Base-by-base conservation (phyloP, 2,329 filamentous ascomycete genomes). In the Diaporthe citriasiana region DNA sequence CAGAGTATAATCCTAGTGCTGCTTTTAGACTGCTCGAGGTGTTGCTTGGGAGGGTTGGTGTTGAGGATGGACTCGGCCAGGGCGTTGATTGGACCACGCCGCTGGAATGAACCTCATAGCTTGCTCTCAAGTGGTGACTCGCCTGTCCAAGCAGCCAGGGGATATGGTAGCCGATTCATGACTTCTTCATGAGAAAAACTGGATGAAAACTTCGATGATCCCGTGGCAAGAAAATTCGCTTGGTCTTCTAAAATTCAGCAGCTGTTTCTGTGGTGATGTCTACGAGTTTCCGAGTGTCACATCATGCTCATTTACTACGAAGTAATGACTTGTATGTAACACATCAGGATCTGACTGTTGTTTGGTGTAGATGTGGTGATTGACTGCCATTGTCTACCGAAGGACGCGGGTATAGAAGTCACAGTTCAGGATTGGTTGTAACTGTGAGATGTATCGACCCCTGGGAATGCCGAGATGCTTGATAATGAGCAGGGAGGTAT, bases 21-120 rank as follows among this genome's bases (percentile, higher is more conserved):
- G 72, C 74, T 2, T 75, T 59, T 35, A 38, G 74, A 30, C 33
- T 63, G n/a, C 66, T 75, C 7, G 71, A 75, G 47, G 57, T 73
- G 0, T 30, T 75, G 17, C 60, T 75, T 5, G 74, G 74, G 13
- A 42, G 74, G n/a, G 66, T 75, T 13, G 59, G 60, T 35, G 71
- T 73, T 10, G 71, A 73, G n/a, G 60, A 73, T 4, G 71, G 71
- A 2, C 63, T 73, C 19, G 71, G 59, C n/a, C 22, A 40, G 22
- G 63, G 63, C 6, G 63, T 53, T 40, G 63, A 12, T 22, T 68
- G 63, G 63, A 68, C 63, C 6, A 68, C 47, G 33, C 47, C 47
- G 9, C 33, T 68, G 45, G 33, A 3, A 27, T 66, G 38, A 38
- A 51, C 1, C n/a, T 17, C 33, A n/a, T 35, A 13, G 10, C 22